phyloP scores from a whole-genome alignment of 1,284 basidiomycete species.

The Fomitopsis betulina region DNA sequence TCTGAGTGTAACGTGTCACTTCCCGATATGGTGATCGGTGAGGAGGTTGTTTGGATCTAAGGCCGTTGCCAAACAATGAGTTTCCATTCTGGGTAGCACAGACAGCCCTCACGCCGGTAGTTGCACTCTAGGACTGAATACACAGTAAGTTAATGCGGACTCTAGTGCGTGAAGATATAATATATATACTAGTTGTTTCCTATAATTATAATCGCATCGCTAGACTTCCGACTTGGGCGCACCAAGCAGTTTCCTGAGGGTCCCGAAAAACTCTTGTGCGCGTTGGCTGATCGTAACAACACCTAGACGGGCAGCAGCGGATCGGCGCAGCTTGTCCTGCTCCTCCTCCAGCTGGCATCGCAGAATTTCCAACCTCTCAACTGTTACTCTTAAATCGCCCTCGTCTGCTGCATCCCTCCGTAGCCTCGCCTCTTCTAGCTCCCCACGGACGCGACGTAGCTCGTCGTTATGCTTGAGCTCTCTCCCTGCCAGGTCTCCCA shows the following conservation, averaged over 20 bases:
- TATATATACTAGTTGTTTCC: too few species aligned
- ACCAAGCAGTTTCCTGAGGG: too few species aligned
- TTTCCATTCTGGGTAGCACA: neutral
- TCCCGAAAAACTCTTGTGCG: too few species aligned
- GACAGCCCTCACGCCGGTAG: too few species aligned
- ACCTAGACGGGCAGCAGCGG: too few species aligned
- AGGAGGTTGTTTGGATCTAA: slow-evolving; percentile 18
- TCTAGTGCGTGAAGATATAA: too few species aligned
- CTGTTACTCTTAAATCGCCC: slow-evolving; percentile 20
- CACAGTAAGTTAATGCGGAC: too few species aligned
- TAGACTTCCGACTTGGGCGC: too few species aligned
- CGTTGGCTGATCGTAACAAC: too few species aligned
- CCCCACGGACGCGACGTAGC: slow-evolving; percentile 10
- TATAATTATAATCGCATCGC: too few species aligned
- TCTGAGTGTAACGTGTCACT: slow-evolving; percentile 19
- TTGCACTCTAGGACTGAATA: too few species aligned
- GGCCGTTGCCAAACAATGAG: slow-evolving; percentile 18
- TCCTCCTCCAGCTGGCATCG: neutral
- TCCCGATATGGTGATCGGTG: slow-evolving; percentile 2
- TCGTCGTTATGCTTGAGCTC: slow-evolving; percentile 12
- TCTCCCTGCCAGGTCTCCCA: slow-evolving; percentile 8
- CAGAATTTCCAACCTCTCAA: neutral
- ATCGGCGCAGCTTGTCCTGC: neutral
- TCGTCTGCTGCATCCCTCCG: slow-evolving; percentile 15
- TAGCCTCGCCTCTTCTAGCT: slow-evolving; percentile 13